Percentiles rank a stretch among this genome's conserved stretches.
These are phyloP conservation scores for Teratosphaeria viscida DNA, from an alignment of 2,329 filamentous ascomycete species.

Conservation along the genomic window DNA sequence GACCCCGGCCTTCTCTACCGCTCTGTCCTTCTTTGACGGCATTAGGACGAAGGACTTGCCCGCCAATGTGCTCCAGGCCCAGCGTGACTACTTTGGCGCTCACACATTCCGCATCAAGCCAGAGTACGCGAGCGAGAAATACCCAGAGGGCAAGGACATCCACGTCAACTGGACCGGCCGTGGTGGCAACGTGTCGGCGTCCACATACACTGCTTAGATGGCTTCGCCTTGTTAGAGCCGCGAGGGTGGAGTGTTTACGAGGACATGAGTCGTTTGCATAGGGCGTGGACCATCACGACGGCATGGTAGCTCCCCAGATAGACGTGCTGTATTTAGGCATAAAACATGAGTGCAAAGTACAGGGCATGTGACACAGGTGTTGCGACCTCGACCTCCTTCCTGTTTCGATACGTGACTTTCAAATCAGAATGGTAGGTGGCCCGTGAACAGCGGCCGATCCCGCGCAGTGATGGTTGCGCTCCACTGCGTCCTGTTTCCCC, in stretches of 20 bases:
- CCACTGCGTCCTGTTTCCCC: background rate
- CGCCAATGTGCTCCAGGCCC: constrained; percentile 95
- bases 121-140: constrained; percentile 46
- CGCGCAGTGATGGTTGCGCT: background rate
- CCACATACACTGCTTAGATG: constrained; percentile 84
- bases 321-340: constrained; percentile 1
- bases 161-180: constrained; percentile 99
- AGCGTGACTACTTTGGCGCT: constrained; percentile 96
- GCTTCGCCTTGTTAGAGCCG: background rate
- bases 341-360: background rate
- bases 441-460: background rate
- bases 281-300: background rate
- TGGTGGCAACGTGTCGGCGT: constrained; percentile 93
- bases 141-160: constrained; percentile 75
- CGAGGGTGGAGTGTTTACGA: background rate
- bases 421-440: background rate
- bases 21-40: constrained; percentile 96
- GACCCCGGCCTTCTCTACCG: constrained; percentile 91
- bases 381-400: background rate
- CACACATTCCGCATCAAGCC: constrained; percentile 47
- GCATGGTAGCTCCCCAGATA: constrained; percentile 1
- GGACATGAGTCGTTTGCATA: background rate
- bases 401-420: background rate
- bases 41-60: constrained; percentile 96
- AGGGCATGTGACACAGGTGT: background rate